A percentile compares a stretch with the other conserved stretches of the same genome.
Evolutionary conservation across 805 yeast genomes (phyloP).

Genomic region (Maudiozyma saulgeensis): DNA sequence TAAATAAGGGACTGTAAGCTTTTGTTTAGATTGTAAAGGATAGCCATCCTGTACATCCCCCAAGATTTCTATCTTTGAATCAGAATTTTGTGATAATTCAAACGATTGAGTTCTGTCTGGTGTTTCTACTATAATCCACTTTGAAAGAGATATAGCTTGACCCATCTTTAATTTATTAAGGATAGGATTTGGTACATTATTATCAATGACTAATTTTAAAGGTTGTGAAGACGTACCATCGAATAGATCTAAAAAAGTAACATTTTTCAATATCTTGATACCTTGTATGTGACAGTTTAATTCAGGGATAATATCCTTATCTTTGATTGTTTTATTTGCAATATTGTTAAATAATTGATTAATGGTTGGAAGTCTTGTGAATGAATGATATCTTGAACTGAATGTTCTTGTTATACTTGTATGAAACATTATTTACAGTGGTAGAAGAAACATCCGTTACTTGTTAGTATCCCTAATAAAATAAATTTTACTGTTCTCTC

Average conservation of each 20-base stretch:
- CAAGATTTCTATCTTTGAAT: conserved; percentile 35
- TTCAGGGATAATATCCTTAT: conserved; percentile 9
- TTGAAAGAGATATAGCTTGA: conserved; percentile 35
- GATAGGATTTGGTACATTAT: background rate
- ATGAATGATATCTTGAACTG: background rate
- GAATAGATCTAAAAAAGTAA: conserved; percentile 67
- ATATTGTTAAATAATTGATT: conserved; percentile 1
- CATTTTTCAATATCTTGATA: conserved; percentile 60
- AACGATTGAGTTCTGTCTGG: conserved; percentile 36
- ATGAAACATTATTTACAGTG: background rate
- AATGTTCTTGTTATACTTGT: background rate
- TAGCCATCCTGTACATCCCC: conserved; percentile 58
- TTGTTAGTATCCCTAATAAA: too few species aligned
- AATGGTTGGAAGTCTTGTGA: background rate
- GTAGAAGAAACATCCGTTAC: too few species aligned
- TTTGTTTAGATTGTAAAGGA: conserved; percentile 81
- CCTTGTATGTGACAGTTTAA: conserved; percentile 69
- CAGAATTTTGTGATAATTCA: conserved; percentile 37
- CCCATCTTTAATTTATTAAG: conserved; percentile 12
- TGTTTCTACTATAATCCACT: conserved; percentile 24
- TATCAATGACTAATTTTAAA: conserved; percentile 44
- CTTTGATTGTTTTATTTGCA: background rate
- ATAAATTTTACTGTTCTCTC: too few species aligned
- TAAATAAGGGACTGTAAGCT: conserved; percentile 51
- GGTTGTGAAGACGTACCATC: conserved; percentile 62